Base-by-base conservation (phyloP, 2,329 filamentous ascomycete genomes). In the Trichoderma guizhouense region DNA sequence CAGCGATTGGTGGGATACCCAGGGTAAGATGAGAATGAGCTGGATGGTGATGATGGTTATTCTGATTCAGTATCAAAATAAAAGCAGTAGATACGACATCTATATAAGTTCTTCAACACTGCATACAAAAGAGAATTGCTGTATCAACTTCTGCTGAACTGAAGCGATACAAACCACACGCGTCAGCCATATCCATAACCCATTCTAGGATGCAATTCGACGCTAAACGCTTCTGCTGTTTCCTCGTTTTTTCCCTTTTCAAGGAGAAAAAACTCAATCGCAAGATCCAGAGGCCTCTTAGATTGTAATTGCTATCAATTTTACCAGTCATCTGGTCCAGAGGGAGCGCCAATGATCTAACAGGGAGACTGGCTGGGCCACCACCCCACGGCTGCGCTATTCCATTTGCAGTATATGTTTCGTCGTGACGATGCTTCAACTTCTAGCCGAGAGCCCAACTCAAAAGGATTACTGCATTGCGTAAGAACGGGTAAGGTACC, bases 1-100 rank as follows among this genome's bases (percentile, higher is more conserved):
- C 11, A 24, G 21, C 24, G 47, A 2, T 7, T 7, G 47, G 1
- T 51, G 1, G 24, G n/a, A 21, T 6, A 0, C n/a, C 3, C 0
- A 51, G 21, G 18, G 47, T 24, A 11, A 51, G 47, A 21, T 51
- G 5, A 2, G 21, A 21, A 51, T 24, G 21, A 2, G 8, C 9
- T 51, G 43, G 9, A 21, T 21, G 43, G 3, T 21, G 21, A 51
- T 21, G 43, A 7, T 51, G 7, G 1, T 12, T 1, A 47, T 21
- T 11, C 11, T 21, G 43, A 21, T 51, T 51, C n/a, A 51, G 3
- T 2, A 51, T 21, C n/a, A 51, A 21, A 0, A 21, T n/a, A 6
- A 21, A 51, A 0, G 0, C 0, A 24, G 47, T 14, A 53, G 21
- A 24, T 53, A 12, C 1, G 1, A 3, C n/a, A 24, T 53, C 47